Evolutionary conservation across 78 protist genomes (phyloP).

Genomic region (Dictyostelium discoideum): DNA sequence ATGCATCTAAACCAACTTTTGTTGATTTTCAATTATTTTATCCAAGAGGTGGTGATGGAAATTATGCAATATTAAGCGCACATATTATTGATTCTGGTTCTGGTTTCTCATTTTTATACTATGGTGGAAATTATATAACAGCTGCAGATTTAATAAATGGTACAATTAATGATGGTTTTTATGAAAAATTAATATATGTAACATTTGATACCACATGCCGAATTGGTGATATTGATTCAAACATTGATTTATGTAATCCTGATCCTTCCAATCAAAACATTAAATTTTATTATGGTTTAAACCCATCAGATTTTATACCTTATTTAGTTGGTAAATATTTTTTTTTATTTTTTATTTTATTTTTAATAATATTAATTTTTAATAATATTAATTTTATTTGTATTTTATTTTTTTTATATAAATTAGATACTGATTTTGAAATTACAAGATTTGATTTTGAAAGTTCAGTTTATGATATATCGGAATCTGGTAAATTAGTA

Average conservation of each 20-base stretch:
- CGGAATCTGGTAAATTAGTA: not conserved
- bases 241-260: not conserved
- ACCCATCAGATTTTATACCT: not conserved
- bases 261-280: not conserved
- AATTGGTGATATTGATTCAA: not conserved
- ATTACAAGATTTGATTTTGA: not conserved
- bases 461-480: not conserved
- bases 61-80: not conserved
- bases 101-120: not conserved
- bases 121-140: not conserved
- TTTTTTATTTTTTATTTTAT: not conserved
- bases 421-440: not conserved
- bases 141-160: not conserved
- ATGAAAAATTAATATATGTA: not conserved
- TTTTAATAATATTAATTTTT: too few species aligned
- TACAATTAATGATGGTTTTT: not conserved
- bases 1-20: not conserved
- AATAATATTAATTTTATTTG: too few species aligned
- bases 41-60: not conserved
- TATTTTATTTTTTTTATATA: not conserved
- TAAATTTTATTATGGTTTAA: not conserved
- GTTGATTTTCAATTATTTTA: not conserved
- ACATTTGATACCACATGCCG: not conserved
- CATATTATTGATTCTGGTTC: not conserved
- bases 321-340: not conserved